These are phyloP conservation scores for Penicillium desertorum DNA, from an alignment of 495 filamentous ascomycete genomes.

Conservation along the genomic window DNA sequence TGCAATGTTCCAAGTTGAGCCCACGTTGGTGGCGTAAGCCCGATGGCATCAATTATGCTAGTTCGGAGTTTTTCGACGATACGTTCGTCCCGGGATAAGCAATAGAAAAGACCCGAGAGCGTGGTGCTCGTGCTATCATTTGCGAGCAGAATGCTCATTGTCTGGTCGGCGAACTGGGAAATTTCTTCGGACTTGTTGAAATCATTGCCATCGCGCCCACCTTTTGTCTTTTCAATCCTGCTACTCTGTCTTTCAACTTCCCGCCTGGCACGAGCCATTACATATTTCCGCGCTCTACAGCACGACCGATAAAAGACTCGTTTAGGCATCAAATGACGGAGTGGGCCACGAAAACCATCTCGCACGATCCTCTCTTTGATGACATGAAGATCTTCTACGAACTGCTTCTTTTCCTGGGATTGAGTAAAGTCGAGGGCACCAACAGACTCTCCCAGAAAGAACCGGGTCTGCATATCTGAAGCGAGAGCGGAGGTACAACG, in stretches of 20 bases:
- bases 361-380: background rate
- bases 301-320: background rate
- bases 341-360: conserved; percentile 2
- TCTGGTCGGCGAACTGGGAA: conserved; percentile 8
- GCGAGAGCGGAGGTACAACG: conserved; percentile 10
- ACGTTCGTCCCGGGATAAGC: conserved; percentile 13
- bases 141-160: conserved; percentile 19
- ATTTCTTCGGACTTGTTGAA: background rate
- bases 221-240: background rate
- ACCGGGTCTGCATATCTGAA: conserved; percentile 17
- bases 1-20: conserved; percentile 14
- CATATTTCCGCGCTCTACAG: background rate
- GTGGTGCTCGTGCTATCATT: conserved; percentile 24
- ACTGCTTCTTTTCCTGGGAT: conserved; percentile 15
- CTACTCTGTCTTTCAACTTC: background rate
- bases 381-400: conserved; percentile 13
- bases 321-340: background rate
- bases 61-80: conserved; percentile 17
- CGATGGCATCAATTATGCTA: conserved; percentile 16
- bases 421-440: conserved; percentile 14
- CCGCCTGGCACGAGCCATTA: background rate
- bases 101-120: conserved; percentile 18
- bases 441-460: conserved; percentile 20
- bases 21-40: conserved; percentile 17
- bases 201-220: no score